Base-by-base conservation (phyloP, 371 early-diverging fungal genomes). In the Encephalitozoon intestinalis region DNA sequence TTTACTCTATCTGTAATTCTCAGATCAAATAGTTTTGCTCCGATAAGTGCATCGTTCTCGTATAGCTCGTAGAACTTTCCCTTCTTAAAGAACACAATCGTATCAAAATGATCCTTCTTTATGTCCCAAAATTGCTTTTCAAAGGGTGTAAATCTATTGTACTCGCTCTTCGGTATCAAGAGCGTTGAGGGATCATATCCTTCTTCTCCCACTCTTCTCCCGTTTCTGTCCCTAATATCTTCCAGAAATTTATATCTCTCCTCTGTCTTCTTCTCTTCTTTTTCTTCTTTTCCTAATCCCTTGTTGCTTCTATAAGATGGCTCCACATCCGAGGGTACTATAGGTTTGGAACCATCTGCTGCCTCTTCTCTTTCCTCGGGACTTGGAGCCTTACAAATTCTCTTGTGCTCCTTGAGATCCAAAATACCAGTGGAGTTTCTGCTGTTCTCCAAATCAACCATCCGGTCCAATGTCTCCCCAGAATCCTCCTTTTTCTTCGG, bases 61-160 rank as follows among this genome's bases (percentile, higher is more conserved):
- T 95, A 99, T n/a, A 97, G 84, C 84, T 99, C 92, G 82, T 92
- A 96, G 78, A 98, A 97, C 82, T 96, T 92, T 78, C 99, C 96
- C 87, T 97, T 94, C 85, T 99, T 93, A 86, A 98, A 97, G 80
- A 96, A 95, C n/a, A 98, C 82, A 79, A 91, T 90, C 0, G 94
- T 91, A 81, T 97, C 95, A 89, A 92, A 98, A 72, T 93, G 89
- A 51, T 90, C 87, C 58, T 87, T 85, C 83, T 99, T 99, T 73
- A 99, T 94, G 78, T 92, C 90, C 99, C 99, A 99, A 82, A 91
- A 99, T 85, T 99, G 99, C 49, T 88, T 88, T 86, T 99, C 99
- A 84, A 98, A 97, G 5, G 94, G 90, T 4, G 96, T 94, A 68
- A 97, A 92, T 23, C 87, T 86, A 2, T 82, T 79, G 90, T 91